Conservation (phyloP, 1,284 basidiomycete genomes). For the Papiliotrema nemorosa region DNA sequence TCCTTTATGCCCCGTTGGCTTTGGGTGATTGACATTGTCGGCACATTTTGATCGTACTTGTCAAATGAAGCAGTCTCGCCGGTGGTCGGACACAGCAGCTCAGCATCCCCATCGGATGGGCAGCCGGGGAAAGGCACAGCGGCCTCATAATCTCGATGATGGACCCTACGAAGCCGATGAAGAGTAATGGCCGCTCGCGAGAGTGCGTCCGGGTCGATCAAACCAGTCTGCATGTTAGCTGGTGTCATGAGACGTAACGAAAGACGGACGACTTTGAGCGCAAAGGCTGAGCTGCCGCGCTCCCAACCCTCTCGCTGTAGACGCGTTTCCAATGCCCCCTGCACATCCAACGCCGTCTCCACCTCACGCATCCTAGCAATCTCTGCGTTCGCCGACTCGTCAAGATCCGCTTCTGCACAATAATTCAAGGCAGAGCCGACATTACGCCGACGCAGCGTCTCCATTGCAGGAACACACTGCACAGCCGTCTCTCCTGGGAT, state of each 20-base stretch:
- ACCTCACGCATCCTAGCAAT: slow-evolving; percentile 65
- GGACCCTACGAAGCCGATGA: slow-evolving; percentile 33
- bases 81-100: no score
- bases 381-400: no score
- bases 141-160: no score
- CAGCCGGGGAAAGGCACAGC: no score
- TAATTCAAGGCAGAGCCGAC: slow-evolving; percentile 79
- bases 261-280: slow-evolving; percentile 69
- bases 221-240: slow-evolving; percentile 33
- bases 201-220: slow-evolving; percentile 44
- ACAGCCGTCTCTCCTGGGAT: slow-evolving; percentile 80
- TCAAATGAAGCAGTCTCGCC: no score
- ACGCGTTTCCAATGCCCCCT: slow-evolving; percentile 70
- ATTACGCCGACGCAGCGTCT: slow-evolving; percentile 61
- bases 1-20: no score
- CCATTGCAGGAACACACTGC: slow-evolving; percentile 64
- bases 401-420: slow-evolving; percentile 71
- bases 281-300: slow-evolving; percentile 68
- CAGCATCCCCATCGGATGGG: no score
- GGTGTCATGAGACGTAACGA: not conserved
- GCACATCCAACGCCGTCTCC: slow-evolving; percentile 66
- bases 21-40: no score
- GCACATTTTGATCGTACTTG: no score
- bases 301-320: slow-evolving; percentile 22
- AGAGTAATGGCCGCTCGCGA: slow-evolving; percentile 46